Base-by-base conservation (phyloP, 805 yeast genomes). In the Candida ortonii region DNA sequence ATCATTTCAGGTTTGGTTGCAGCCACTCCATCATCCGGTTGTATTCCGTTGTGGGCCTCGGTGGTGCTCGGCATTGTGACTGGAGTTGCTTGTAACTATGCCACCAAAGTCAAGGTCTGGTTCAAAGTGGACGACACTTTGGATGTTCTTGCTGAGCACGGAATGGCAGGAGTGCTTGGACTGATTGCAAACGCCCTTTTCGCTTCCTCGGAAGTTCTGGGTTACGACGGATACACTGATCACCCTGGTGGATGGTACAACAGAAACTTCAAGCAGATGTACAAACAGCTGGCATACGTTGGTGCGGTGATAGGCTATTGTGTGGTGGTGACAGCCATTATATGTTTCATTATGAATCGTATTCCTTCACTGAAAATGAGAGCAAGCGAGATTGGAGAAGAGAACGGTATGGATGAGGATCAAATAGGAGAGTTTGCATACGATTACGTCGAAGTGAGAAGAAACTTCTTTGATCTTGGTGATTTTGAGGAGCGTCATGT, bases 401-500 rank as follows among this genome's bases (percentile, higher is more conserved):
- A 81, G 44, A 68, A 70, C 20, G 98, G 98, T 38, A 75, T 89
- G 66, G 98, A 90, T 60, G 97, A 89, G 60, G 95, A 87, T 63
- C 96, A 90, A 65, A 85, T 90, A 49, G 98, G 97, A 33, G 98
- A 90, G 64, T 90, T 89, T 64, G 97, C 97, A n/a, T 90, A 90
- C 60, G 97, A 90, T 62, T 90, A 88, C 57, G 96, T 90, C 38
- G 98, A 90, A 67, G 94, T 90, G 10, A 78, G 97, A 62, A 76
- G 97, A 59, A 96, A 89, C 64, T 90, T 80, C 61, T 71, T 80
- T 51, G 77, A 71, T 46, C 43, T 53, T 34, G 36, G 34, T 16
- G 36, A 38, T 14, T 34, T 39, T 27, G 41, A 26, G 16, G 21
- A 19, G 13, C 23, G 18, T 17, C 27, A 28, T 18, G 23, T 23